Base-by-base conservation (phyloP, 805 yeast genomes). In the Osmozyma mogii region DNA sequence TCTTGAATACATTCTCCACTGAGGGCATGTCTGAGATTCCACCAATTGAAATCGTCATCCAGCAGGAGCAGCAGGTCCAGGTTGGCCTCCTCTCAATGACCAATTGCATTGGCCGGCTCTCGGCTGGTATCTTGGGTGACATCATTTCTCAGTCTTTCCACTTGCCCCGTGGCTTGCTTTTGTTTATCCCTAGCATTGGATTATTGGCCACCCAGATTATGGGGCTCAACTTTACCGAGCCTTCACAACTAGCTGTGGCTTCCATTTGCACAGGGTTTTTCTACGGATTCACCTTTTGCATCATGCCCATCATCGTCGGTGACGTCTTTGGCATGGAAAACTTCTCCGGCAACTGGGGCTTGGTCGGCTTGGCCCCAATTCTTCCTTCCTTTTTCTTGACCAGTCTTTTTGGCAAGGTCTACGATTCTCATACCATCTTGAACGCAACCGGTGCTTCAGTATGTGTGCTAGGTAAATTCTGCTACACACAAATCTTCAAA, bases 291-390 rank as follows among this genome's bases (percentile, higher is more conserved):
- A 65, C 77, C 14, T 79, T 79, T 55, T 81, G 88, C 28, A 64
- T 79, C 6, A 69, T 72, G 53, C 92, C 94, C 4, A 74, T 82
- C n/a, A 71, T 83, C 13, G 68, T 79, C n/a, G 71, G 84, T 11
- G 89, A 83, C 40, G 53, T 68, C 7, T 82, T 80, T 55, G 92
- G 92, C 2, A 70, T 83, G 59, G 60, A 60, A 11, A 63, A 70
- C 30, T 79, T 81, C 43, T 70, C 83, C 6, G 74, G 70, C 40
- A 79, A 79, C 44, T 82, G 87, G 84, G 94, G 94, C 0, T 47
- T 76, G 20, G 66, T 79, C 14, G 75, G 78, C 8, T 45, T 78
- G 30, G 73, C 87, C 0, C 88, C 92, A 1, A 68, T 78, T 10
- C 38, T 76, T 0, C 74, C 82, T 1, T 70, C 79, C 22, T 70